These are phyloP conservation scores for Turritis glabra DNA, from an alignment of 345 rosid species.

Conservation along the genomic window DNA sequence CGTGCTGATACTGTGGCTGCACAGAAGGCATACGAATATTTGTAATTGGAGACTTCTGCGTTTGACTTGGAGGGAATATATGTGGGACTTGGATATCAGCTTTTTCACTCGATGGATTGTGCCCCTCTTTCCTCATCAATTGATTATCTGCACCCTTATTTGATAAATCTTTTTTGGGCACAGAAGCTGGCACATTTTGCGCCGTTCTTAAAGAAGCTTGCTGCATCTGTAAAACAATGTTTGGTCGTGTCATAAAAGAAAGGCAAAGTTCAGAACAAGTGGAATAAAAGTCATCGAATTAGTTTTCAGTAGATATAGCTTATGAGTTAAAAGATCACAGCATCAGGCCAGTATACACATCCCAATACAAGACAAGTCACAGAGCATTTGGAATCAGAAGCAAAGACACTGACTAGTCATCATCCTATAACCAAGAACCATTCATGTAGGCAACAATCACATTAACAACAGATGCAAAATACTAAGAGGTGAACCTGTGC, in stretches of 20 bases:
- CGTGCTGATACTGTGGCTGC: conserved; percentile 73
- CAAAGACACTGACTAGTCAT: conserved; percentile 15
- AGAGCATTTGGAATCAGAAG: conserved; percentile 1
- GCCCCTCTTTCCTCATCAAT: conserved; percentile 47
- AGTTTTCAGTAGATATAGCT: not conserved
- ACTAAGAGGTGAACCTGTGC: conserved; percentile 59
- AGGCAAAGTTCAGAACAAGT: not conserved
- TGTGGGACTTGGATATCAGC: conserved; percentile 58
- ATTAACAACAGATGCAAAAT: conserved; percentile 1
- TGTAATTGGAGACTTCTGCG: conserved; percentile 58
- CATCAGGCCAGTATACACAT: not conserved
- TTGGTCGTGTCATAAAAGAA: conserved; percentile 17
- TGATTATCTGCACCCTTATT: conserved; percentile 58
- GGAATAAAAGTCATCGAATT: not conserved
- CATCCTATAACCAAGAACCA: conserved; percentile 10
- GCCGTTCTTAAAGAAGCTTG: conserved; percentile 57
- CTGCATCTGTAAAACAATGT: conserved; percentile 60
- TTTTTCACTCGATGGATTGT: conserved; percentile 47
- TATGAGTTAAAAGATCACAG: not conserved
- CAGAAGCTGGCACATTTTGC: conserved; percentile 56
- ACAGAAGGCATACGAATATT: conserved; percentile 61
- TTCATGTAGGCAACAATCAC: conserved; percentile 2
- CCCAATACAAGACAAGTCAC: conserved; percentile 9
- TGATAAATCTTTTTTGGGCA: conserved; percentile 54
- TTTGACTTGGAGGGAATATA: conserved; percentile 47